Base-by-base conservation (phyloP, 495 filamentous ascomycete species). In the Penicillium alfredii region DNA sequence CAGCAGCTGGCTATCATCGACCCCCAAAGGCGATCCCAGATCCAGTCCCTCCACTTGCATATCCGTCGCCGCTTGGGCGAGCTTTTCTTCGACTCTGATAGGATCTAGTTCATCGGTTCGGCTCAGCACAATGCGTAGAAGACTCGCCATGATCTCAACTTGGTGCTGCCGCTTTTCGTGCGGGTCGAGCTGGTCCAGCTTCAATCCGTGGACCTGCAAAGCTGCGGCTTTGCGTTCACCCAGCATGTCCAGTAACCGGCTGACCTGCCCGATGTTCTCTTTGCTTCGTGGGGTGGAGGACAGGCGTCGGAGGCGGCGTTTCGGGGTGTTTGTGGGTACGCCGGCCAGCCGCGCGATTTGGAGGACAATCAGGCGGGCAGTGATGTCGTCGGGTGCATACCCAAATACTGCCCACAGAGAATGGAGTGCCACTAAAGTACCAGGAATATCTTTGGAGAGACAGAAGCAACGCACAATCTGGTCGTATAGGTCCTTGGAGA, bases 351-450 rank as follows among this genome's bases (percentile, higher is more conserved):
- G 65, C 8, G 70, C 61, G 21, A 80, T 49, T 48, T 75, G 70
- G 12, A 76, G 47, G 11, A 73, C 53, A 30, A 80, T 62, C 37
- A 68, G 61, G 13, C 69, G 72, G 11, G 63, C 66, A 8, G 73
- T 80, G 6, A 51, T 47, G 8, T 69, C 55, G 39, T 67, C 64
- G 0, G 77, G 77, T 25, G 59, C 61, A 45, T 76, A 76, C 13
- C 61, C 62, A 42, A 85, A 82, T 1, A 61, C 38, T 12, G 68
- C 51, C 35, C 56, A 62, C 60, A 86, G 61, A 1, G 71, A 64
- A 30, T 73, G 70, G 1, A 80, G 63, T 2, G 80, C 77, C 12
- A 84, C 66, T 10, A 86, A 63, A 14, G 76, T 74, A 28, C 81
- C 82, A 3, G 57, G 42, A n/a, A 77, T 52, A 43, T 81, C 77